Evolutionary conservation across 257 asterid genomes (phyloP), one percentile per base, ranked within the genome.

Genomic region (Rehmannia glutinosa): DNA sequence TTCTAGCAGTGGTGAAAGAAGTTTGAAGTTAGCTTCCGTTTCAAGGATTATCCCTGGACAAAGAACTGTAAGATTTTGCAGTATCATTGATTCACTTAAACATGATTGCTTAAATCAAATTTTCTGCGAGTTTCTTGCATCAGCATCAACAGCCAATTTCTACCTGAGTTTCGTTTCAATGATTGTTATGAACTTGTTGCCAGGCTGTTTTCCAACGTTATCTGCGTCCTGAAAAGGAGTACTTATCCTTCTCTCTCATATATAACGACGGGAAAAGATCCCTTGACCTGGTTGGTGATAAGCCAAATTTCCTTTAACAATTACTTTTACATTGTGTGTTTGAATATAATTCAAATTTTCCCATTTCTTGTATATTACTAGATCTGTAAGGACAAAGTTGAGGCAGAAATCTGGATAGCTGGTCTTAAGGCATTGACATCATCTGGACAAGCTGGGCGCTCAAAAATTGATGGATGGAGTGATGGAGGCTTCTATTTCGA

Each of bases 301-400:
- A 57, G 12, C 33, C n/a, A 57, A 62, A 27, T 66, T 39, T 50
- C n/a, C 66, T 6, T 39, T 38, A 17, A 28, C 27, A 33, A 5
- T 15, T 60, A 33, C 39, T 19, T 36, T 32, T 49, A 33, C 13
- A 38, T 43, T 51, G 66, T 57, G 32, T 17, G 5, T 63, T 43
- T 75, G 20, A 39, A 45, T 53, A 72, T 32, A 57, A 45, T 73
- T 64, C 6, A 55, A 47, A 57, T 39, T 11, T 57, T 62, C 32
- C 58, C 65, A 42, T 61, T 27, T 56, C 47, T 36, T 46, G 45
- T 62, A 32, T 49, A 53, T 43, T 63, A 21, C 65, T 73, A 87
- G 98, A 90, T 90, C 65, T 92, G 98, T 81, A 89, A 89, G 83
- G 93, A 90, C 78, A 87, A 86, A 85, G 95, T 83, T 73, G 98